Conservation (phyloP, 2,329 filamentous ascomycete genomes). For the Penicillium sp. region DNA sequence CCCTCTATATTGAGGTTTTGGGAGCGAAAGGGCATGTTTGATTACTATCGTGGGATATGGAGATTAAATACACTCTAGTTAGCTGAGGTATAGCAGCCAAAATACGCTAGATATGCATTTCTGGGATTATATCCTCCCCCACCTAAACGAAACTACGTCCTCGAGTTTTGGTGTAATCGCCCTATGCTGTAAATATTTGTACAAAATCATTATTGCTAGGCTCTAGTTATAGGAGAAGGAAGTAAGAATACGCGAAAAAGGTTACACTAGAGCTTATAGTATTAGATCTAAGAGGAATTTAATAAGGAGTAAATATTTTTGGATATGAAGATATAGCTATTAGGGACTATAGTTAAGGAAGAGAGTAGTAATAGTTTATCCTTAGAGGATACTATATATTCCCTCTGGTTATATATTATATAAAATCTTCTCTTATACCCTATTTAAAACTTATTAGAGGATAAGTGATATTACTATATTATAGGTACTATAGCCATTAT, state of each 20-base stretch:
- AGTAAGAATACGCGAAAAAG: constrained; percentile 20
- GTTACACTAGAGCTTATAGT: constrained; percentile 13
- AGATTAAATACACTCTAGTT: no score
- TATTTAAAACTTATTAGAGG: constrained; percentile 22
- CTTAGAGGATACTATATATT: constrained; percentile 16
- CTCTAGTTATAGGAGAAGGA: constrained; percentile 17
- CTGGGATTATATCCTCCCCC: no score
- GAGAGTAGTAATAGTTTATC: constrained; percentile 10
- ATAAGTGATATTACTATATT: constrained; percentile 24
- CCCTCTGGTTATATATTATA: constrained; percentile 17
- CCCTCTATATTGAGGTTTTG: no score
- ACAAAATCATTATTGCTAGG: no score
- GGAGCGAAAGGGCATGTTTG: no score
- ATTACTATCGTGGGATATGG: no score
- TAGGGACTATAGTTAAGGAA: constrained; percentile 18
- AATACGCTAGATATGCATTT: no score
- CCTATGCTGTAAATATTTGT: no score
- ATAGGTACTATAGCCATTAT: constrained; percentile 13
- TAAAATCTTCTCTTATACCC: constrained; percentile 22
- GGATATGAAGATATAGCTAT: constrained; percentile 25
- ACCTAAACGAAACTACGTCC: no score
- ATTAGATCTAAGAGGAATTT: constrained; percentile 25
- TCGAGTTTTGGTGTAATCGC: no score
- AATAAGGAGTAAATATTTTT: constrained; percentile 24
- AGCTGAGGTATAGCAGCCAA: no score